Evolutionary conservation across 2,329 filamentous ascomycete species (phyloP).

Genomic region (Arthrobotrys pseudoclavata): DNA sequence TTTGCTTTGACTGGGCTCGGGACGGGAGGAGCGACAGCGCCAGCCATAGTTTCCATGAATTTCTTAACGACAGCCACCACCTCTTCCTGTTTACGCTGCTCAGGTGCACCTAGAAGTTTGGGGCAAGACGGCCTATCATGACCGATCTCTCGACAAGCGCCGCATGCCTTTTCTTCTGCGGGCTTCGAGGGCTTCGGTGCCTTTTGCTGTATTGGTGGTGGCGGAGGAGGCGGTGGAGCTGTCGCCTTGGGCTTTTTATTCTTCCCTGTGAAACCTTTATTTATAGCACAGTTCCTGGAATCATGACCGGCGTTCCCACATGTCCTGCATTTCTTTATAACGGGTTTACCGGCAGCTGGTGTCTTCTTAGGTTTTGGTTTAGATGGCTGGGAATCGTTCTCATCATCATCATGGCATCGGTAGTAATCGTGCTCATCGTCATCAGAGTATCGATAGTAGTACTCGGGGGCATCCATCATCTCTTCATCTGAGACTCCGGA

Average conservation of each 20-base stretch:
- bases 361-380: background rate
- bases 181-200: slow-evolving; percentile 26
- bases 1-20: background rate
- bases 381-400: background rate
- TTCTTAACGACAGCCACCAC: slow-evolving; percentile 32
- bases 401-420: background rate
- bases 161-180: slow-evolving; percentile 50
- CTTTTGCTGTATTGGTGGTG: slow-evolving; percentile 20
- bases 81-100: slow-evolving; percentile 13
- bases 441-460: background rate
- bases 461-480: slow-evolving; percentile 27
- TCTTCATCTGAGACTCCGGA: slow-evolving; percentile 44
- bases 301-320: slow-evolving; percentile 54
- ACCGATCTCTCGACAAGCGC: slow-evolving; percentile 46
- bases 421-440: slow-evolving; percentile 6
- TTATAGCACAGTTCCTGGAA: slow-evolving; percentile 51
- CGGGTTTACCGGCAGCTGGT: slow-evolving; percentile 5
- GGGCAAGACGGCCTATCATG: slow-evolving; percentile 48
- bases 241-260: slow-evolving; percentile 25
- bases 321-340: slow-evolving; percentile 42
- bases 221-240: slow-evolving; percentile 17
- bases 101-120: slow-evolving; percentile 15
- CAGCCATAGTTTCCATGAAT: slow-evolving; percentile 6
- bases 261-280: slow-evolving; percentile 38
- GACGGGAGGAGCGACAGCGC: background rate